A percentile compares a stretch with the other conserved stretches of the same genome.
Evolutionary conservation across 495 filamentous ascomycete species (phyloP).

Genomic region (Hyaloscypha finlandica): DNA sequence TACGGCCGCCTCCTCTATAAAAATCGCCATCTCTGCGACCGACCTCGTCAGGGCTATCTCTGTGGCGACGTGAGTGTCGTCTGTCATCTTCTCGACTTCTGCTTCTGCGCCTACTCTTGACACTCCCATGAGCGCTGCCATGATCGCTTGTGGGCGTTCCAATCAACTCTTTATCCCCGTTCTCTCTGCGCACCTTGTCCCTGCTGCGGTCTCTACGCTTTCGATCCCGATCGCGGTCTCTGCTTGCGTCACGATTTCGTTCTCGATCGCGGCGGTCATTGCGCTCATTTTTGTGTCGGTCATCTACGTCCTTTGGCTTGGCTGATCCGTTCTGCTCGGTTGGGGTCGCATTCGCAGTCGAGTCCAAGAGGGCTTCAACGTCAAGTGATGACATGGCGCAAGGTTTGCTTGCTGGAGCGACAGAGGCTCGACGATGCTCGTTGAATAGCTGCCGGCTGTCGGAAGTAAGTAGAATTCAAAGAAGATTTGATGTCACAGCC

Average conservation of each 20-base stretch:
- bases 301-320: constrained; percentile 57
- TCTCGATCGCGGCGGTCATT: constrained; percentile 45
- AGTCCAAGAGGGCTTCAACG: constrained; percentile 92
- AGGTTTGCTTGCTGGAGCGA: neutral
- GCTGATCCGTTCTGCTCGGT: constrained; percentile 53
- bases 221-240: constrained; percentile 60
- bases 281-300: constrained; percentile 57
- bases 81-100: constrained; percentile 79
- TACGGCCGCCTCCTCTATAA: constrained; percentile 70
- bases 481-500: neutral
- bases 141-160: constrained; percentile 77
- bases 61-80: constrained; percentile 78
- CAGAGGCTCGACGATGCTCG: neutral
- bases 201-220: constrained; percentile 68
- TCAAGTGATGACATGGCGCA: constrained; percentile 82
- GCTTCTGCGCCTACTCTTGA: constrained; percentile 82
- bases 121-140: constrained; percentile 78
- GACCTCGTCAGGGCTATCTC: constrained; percentile 63
- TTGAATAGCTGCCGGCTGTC: neutral
- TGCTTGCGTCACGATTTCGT: constrained; percentile 50
- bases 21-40: constrained; percentile 70
- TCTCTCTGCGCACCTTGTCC: constrained; percentile 57
- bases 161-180: constrained; percentile 59
- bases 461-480: neutral
- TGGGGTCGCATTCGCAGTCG: constrained; percentile 66